Evolutionary conservation across 306 rosid genomes (phyloP).

Genomic region (Cucurbita ficifolia): DNA sequence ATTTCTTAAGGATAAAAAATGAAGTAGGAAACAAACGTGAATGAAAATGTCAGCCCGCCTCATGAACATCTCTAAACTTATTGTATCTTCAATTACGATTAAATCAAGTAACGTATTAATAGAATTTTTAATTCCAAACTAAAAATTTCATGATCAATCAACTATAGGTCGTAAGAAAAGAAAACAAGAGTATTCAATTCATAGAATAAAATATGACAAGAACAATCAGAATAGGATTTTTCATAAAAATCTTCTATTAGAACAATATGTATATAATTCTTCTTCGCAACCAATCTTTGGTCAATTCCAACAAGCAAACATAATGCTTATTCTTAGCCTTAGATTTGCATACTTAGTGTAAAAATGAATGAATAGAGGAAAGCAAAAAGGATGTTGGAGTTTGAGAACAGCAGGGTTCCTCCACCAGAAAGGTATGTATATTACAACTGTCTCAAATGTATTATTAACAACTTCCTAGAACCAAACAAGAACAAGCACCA

Average conservation of each 20-base stretch:
- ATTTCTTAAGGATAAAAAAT: too few species aligned
- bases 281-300: neutral
- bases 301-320: neutral
- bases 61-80: too few species aligned
- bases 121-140: too few species aligned
- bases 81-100: too few species aligned
- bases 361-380: neutral
- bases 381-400: neutral
- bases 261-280: neutral
- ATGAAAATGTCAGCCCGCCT: too few species aligned
- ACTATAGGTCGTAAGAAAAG: too few species aligned
- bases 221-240: neutral
- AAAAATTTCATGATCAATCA: too few species aligned
- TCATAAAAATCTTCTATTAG: neutral
- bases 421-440: neutral
- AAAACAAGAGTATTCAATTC: neutral
- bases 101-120: too few species aligned
- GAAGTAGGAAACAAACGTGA: too few species aligned
- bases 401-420: neutral
- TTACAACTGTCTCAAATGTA: slow-evolving; percentile 3
- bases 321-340: neutral
- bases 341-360: neutral
- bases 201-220: neutral
- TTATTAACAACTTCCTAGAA: neutral
- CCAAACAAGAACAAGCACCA: slow-evolving; percentile 1